Conservation (phyloP, 768 basidiomycete genomes). For the Multifurca ochricompacta region DNA sequence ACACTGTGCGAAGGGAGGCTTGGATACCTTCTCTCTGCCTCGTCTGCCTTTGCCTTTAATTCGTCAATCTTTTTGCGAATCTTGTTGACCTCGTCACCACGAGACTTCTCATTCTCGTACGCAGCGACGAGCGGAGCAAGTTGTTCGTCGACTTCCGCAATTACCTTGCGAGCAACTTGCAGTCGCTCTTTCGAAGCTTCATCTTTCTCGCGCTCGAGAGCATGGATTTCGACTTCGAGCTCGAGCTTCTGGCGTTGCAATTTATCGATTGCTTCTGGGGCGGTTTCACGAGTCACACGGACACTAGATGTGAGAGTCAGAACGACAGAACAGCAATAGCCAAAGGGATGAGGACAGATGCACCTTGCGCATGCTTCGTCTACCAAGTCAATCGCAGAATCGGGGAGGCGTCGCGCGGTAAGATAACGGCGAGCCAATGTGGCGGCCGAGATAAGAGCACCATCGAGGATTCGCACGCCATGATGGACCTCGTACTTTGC, state of each 20-base stretch:
- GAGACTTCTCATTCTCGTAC: conserved; percentile 80
- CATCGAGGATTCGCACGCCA: conserved; percentile 83
- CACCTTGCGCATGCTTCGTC: conserved; percentile 89
- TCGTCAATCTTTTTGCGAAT: conserved; percentile 82
- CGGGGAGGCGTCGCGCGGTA: conserved; percentile 70
- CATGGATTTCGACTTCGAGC: conserved; percentile 91
- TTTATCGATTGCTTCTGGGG: conserved; percentile 89
- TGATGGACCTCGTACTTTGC: conserved; percentile 89
- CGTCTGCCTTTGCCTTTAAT: conserved; percentile 83
- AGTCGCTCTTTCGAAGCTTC: conserved; percentile 80
- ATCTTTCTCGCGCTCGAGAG: conserved; percentile 89
- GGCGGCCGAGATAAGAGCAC: conserved; percentile 82
- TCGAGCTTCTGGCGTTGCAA: conserved; percentile 84
- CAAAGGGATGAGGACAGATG: conserved; percentile 22
- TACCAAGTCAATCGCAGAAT: conserved; percentile 84
- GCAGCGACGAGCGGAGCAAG: conserved; percentile 74
- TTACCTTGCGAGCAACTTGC: conserved; percentile 60
- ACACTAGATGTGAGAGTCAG: conserved; percentile 39
- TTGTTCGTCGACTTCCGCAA: conserved; percentile 79
- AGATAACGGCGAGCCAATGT: conserved; percentile 91
- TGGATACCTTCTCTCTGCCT: conserved; percentile 74
- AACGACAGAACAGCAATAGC: not conserved
- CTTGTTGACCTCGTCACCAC: conserved; percentile 71
- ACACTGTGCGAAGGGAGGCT: not conserved
- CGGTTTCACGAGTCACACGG: conserved; percentile 89